Evolutionary conservation across 441 rosid genomes (phyloP).

Genomic region (Jatropha multifida): DNA sequence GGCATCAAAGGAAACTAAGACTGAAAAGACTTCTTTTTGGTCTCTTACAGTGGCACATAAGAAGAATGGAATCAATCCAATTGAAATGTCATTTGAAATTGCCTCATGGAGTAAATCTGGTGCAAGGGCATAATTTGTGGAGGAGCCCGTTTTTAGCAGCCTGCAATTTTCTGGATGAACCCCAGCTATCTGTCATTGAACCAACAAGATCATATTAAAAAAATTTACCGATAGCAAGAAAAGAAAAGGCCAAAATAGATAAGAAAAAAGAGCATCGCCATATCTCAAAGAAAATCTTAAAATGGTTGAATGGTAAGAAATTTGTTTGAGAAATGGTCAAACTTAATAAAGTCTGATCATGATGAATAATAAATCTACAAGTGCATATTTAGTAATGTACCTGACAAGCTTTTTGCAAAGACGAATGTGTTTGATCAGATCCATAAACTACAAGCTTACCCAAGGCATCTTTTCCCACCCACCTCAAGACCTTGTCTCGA

Average conservation of each 20-base stretch:
- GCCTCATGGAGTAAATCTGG: slow-evolving; percentile 54
- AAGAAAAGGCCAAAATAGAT: not conserved
- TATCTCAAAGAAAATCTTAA: not conserved
- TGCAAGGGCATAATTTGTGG: slow-evolving; percentile 60
- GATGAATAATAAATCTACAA: not conserved
- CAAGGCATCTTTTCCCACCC: slow-evolving; percentile 51
- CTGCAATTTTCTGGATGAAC: slow-evolving; percentile 69
- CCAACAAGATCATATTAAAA: slow-evolving; percentile 8
- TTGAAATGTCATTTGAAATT: slow-evolving; percentile 59
- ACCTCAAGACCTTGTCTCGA: slow-evolving; percentile 52
- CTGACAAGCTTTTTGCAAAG: slow-evolving; percentile 86
- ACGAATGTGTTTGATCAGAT: slow-evolving; percentile 90
- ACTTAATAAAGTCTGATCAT: not conserved
- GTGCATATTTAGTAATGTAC: slow-evolving; percentile 32
- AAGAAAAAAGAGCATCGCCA: not conserved
- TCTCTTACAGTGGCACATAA: slow-evolving; percentile 72
- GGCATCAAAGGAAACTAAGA: slow-evolving; percentile 11
- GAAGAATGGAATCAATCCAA: slow-evolving; percentile 74
- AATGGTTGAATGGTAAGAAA: not conserved
- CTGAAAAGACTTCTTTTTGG: slow-evolving; percentile 4
- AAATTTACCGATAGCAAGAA: not conserved
- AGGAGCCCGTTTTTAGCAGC: slow-evolving; percentile 60
- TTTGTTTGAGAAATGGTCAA: not conserved
- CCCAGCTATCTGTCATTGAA: slow-evolving; percentile 65
- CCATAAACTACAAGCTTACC: slow-evolving; percentile 71